A percentile compares a stretch with the other conserved stretches of the same genome.
Conservation (phyloP, 805 yeast species). For the Peterozyma xylosa region DNA sequence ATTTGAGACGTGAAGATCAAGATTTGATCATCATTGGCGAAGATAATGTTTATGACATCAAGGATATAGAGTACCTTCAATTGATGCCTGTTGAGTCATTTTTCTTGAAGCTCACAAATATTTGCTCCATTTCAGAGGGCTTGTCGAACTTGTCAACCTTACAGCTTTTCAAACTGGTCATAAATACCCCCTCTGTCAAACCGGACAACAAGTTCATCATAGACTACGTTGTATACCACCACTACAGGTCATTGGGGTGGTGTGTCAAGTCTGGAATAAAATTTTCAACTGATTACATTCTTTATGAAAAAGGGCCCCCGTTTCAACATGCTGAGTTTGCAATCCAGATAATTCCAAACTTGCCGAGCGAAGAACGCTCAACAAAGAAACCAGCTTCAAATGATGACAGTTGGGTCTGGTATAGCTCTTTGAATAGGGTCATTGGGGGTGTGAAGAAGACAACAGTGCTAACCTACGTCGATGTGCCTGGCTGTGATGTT, state of each 20-base stretch:
- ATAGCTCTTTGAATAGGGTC: slow-evolving; percentile 68
- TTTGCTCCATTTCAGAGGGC: slow-evolving; percentile 36
- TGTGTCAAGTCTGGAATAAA: slow-evolving; percentile 88
- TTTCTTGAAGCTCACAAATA: slow-evolving; percentile 43
- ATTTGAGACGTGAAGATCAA: slow-evolving; percentile 28
- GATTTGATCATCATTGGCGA: slow-evolving; percentile 17
- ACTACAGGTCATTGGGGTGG: slow-evolving; percentile 88
- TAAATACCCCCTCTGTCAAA: slow-evolving; percentile 8
- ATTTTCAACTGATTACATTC: slow-evolving; percentile 79
- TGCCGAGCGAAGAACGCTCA: slow-evolving; percentile 16
- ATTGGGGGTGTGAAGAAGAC: slow-evolving; percentile 82
- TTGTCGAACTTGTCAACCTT: slow-evolving; percentile 19
- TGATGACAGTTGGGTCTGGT: slow-evolving; percentile 46
- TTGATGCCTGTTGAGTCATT: slow-evolving; percentile 70
- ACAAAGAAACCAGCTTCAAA: slow-evolving; percentile 14
- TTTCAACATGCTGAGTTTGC: slow-evolving; percentile 91
- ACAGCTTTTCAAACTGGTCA: slow-evolving; percentile 1
- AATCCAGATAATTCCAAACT: slow-evolving; percentile 39
- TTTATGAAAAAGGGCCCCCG: slow-evolving; percentile 91
- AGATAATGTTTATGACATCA: slow-evolving; percentile 15
- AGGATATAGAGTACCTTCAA: slow-evolving; percentile 45
- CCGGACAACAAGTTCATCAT: slow-evolving; percentile 34
- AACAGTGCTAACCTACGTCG: slow-evolving; percentile 62
- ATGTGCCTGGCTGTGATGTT: slow-evolving; percentile 33
- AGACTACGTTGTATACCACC: slow-evolving; percentile 72